phyloP scores from a whole-genome alignment of 2,329 filamentous ascomycete genomes.

The Teratosphaeria nubilosa region DNA sequence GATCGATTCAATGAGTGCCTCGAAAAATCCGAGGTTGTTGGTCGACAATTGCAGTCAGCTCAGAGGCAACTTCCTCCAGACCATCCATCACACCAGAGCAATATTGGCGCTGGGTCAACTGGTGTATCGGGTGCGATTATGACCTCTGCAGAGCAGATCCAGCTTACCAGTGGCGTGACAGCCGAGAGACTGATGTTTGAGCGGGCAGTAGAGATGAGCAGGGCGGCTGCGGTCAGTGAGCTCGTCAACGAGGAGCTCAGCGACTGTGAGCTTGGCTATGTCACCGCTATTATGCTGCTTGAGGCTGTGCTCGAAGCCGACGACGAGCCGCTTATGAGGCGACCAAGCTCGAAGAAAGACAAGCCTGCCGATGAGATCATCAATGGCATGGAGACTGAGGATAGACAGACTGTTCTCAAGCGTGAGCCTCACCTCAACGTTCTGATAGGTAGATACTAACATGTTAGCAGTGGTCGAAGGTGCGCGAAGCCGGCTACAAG shows the following conservation, averaged over 20 bases:
- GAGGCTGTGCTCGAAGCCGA: constrained; percentile 88
- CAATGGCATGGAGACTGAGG: constrained; percentile 54
- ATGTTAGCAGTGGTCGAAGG: constrained; percentile 35
- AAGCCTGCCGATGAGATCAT: constrained; percentile 38
- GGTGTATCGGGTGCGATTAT: constrained; percentile 44
- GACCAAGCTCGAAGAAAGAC: constrained; percentile 37
- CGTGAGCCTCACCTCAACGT: constrained; percentile 43
- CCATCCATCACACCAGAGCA: constrained; percentile 77
- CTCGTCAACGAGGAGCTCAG: constrained; percentile 80
- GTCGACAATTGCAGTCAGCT: constrained; percentile 73
- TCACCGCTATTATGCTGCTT: constrained; percentile 86
- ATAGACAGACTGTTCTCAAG: constrained; percentile 62
- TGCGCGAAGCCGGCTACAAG: constrained; percentile 31
- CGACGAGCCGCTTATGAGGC: constrained; percentile 42
- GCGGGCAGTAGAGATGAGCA: constrained; percentile 91
- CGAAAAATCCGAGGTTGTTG: constrained; percentile 92
- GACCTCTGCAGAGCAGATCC: constrained; percentile 66
- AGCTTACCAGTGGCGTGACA: constrained; percentile 77
- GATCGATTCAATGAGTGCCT: constrained; percentile 92
- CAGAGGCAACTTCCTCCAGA: constrained; percentile 75
- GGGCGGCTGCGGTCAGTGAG: constrained; percentile 87
- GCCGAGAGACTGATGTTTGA: constrained; percentile 98
- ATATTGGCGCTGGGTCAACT: constrained; percentile 51
- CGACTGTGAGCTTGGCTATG: constrained; percentile 85
- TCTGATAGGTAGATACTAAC: constrained; percentile 14